These are phyloP conservation scores for Porpolomopsis calyptriformis DNA, from an alignment of 768 basidiomycete genomes.

Conservation along the genomic window DNA sequence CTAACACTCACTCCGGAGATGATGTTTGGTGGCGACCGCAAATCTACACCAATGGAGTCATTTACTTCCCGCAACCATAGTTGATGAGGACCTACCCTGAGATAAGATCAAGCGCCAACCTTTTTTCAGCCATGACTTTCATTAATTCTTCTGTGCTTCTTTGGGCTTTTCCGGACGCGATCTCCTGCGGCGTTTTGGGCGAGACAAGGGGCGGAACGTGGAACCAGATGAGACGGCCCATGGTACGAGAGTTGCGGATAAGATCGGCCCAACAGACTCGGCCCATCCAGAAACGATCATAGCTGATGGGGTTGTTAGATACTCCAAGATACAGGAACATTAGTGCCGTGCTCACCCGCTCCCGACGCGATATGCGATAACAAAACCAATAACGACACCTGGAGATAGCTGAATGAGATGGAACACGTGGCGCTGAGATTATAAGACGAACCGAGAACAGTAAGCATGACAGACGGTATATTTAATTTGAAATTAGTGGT, in stretches of 20 bases:
- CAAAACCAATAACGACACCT: constrained; percentile 51
- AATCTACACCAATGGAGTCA: constrained; percentile 27
- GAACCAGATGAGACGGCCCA: constrained; percentile 50
- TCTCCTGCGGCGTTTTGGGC: constrained; percentile 31
- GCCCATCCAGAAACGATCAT: constrained; percentile 57
- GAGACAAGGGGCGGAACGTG: constrained; percentile 43
- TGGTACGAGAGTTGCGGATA: constrained; percentile 37
- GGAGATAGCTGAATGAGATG: background rate
- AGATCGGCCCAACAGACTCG: constrained; percentile 47
- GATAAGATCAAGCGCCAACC: constrained; percentile 45
- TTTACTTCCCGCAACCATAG: background rate
- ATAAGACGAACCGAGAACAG: constrained; percentile 39
- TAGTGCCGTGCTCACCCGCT: constrained; percentile 35
- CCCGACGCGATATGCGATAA: constrained; percentile 54
- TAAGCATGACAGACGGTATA: constrained; percentile 49
- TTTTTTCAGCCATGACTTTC: constrained; percentile 51
- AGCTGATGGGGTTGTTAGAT: constrained; percentile 22
- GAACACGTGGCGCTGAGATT: background rate
- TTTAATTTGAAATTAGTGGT: constrained; percentile 27
- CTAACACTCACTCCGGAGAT: constrained; percentile 37
- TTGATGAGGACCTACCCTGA: constrained; percentile 33
- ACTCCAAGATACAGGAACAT: background rate
- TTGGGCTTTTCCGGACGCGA: constrained; percentile 18
- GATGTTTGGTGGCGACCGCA: constrained; percentile 49
- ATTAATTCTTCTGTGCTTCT: constrained; percentile 32